Base-by-base conservation (phyloP, 1,139 yeast genomes). In the Hansenula anomala region DNA sequence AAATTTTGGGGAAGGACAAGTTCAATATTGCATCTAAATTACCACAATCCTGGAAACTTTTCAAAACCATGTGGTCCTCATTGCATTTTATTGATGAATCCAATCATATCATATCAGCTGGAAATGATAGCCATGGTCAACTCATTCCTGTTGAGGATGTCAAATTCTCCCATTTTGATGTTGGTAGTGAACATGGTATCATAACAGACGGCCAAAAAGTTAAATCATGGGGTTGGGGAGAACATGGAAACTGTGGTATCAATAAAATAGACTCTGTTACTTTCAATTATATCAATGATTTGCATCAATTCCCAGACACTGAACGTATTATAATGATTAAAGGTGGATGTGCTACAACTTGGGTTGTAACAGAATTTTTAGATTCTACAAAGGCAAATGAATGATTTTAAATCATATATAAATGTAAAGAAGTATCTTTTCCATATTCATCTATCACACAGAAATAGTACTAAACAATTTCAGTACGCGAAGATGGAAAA, bases 161-260 rank as follows among this genome's bases (percentile, higher is more conserved):
- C 14, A 13, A 30, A 4, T 40, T 38, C 13, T 38, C 47, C 0
- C 4, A 36, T 1, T 64, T 67, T 41, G 67, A 69, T 0, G 70
- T 76, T 3, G 98, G 98, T 1, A 87, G 96, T 54, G 98, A 92
- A 55, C 98, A 92, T 58, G 95, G 94, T 0, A 58, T 76, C 3
- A 47, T 69, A 2, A 36, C 48, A 0, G 45, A 54, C 2, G 57
- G 43, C 44, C 34, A 43, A 48, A 6, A 79, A 86, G 0, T 66
- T 56, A 40, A 74, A 23, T 32, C 90, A 4, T 92, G 97, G 97
- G 98, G 98, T 0, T 92, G 98, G 98, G 97, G 97, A 20, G 98
- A 92, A 56, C 98, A 92, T 57, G 97, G 98, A 1, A 92, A 92
- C 56, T 90, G 97, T 61, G 97, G 97, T 3, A 26, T 32, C 1